Conservation (phyloP, 2,329 filamentous ascomycete genomes). For the Ceratocystis smalleyi region DNA sequence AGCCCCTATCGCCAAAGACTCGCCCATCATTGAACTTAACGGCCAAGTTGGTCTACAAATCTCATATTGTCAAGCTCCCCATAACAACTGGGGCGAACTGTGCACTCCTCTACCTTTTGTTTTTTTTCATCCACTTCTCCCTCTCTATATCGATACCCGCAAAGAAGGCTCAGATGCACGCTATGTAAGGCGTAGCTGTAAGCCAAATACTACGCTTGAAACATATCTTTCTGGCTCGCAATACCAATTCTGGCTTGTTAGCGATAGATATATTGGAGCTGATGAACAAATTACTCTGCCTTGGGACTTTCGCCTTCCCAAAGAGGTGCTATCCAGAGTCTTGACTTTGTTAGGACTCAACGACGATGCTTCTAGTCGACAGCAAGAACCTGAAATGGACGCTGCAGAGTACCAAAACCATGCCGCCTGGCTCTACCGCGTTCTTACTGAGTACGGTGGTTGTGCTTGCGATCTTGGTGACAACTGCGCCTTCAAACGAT, state of each 20-base stretch:
- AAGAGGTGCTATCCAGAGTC: slow-evolving; percentile 37
- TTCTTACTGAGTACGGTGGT: slow-evolving; percentile 63
- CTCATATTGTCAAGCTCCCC: slow-evolving; percentile 50
- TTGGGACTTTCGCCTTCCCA: slow-evolving; percentile 53
- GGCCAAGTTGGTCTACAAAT: slow-evolving; percentile 60
- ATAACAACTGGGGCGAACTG: slow-evolving; percentile 53
- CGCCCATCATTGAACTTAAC: slow-evolving; percentile 55
- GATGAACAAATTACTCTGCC: slow-evolving; percentile 47
- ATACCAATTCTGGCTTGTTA: slow-evolving; percentile 87
- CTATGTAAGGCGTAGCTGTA: slow-evolving; percentile 84
- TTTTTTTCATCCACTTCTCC: slow-evolving; percentile 75
- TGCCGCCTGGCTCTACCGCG: slow-evolving; percentile 48
- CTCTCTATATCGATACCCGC: slow-evolving; percentile 84
- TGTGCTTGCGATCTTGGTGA: slow-evolving; percentile 55
- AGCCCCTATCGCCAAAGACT: slow-evolving; percentile 38
- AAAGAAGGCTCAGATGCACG: slow-evolving; percentile 73
- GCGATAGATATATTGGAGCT: slow-evolving; percentile 56
- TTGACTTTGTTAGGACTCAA: slow-evolving; percentile 44
- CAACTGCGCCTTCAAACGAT: slow-evolving; percentile 49
- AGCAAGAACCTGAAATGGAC: slow-evolving; percentile 37
- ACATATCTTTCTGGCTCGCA: slow-evolving; percentile 65
- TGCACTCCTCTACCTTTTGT: slow-evolving; percentile 56
- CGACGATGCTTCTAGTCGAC: slow-evolving; percentile 40
- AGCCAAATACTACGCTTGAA: slow-evolving; percentile 74
- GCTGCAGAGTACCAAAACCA: slow-evolving; percentile 46